Percentiles rank a stretch among this genome's conserved stretches.
Evolutionary conservation across 352 stramenopile species (phyloP).

Genomic region (Phytophthora macrochlamydospora): DNA sequence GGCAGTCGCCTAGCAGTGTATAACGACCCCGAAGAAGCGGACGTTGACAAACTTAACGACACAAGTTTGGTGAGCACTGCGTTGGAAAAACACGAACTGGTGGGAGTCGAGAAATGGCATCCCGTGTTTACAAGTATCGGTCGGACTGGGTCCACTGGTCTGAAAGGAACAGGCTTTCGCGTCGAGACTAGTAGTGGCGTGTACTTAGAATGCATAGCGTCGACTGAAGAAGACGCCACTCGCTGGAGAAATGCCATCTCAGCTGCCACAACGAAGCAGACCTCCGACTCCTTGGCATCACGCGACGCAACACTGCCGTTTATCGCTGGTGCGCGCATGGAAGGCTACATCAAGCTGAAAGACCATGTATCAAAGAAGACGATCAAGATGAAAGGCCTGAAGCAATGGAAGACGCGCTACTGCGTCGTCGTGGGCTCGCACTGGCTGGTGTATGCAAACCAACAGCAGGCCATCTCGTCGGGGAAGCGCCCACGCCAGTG

Average conservation of each 20-base stretch:
- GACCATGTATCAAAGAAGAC: constrained; percentile 26
- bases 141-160: constrained; percentile 7
- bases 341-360: constrained; percentile 70
- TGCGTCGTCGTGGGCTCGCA: constrained; percentile 73
- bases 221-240: constrained; percentile 37
- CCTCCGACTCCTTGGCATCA: constrained; percentile 16
- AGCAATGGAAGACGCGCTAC: constrained; percentile 64
- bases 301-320: constrained; percentile 62
- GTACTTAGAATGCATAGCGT: constrained; percentile 61
- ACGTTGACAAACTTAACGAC: constrained; percentile 26
- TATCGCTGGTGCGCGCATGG: constrained; percentile 66
- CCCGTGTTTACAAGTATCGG: constrained; percentile 36
- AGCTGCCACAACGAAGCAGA: constrained; percentile 31
- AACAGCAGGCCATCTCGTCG: constrained; percentile 51
- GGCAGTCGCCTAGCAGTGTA: constrained; percentile 42
- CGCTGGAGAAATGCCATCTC: constrained; percentile 41
- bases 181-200: constrained; percentile 64
- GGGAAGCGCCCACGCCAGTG: constrained; percentile 33
- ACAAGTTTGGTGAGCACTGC: constrained; percentile 13
- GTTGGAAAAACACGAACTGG: constrained; percentile 59
- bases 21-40: constrained; percentile 32
- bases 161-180: constrained; percentile 52
- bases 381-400: constrained; percentile 37
- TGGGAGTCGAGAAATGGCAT: constrained; percentile 57
- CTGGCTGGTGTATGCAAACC: constrained; percentile 74